Conservation (phyloP, 345 rosid genomes). For the Salix dunnii region DNA sequence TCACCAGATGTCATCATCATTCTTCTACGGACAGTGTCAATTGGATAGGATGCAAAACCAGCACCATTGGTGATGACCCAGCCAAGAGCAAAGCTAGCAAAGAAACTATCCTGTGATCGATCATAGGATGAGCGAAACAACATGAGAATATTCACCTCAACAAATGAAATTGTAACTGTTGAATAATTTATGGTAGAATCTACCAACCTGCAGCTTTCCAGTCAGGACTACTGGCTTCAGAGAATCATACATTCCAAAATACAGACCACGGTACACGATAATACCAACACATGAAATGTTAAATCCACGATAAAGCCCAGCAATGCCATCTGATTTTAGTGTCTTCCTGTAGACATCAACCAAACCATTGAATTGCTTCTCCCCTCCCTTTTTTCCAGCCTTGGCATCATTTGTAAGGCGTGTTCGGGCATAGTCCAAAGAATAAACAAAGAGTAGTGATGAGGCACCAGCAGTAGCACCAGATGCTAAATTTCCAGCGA, state of each 20-base stretch:
- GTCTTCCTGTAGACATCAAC: slow-evolving; percentile 31
- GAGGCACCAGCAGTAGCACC: slow-evolving; percentile 27
- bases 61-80: slow-evolving; percentile 31
- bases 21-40: slow-evolving; percentile 28
- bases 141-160: background rate
- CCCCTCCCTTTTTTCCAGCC: slow-evolving; percentile 16
- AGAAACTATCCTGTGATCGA: slow-evolving; percentile 30
- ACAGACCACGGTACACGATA: slow-evolving; percentile 28
- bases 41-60: slow-evolving; percentile 24
- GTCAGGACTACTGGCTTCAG: slow-evolving; percentile 32
- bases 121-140: background rate
- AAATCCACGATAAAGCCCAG: slow-evolving; percentile 31
- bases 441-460: slow-evolving; percentile 12
- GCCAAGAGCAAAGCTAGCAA: slow-evolving; percentile 33
- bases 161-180: background rate
- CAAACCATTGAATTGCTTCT: slow-evolving; percentile 29
- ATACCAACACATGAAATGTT: slow-evolving; percentile 29
- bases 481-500: slow-evolving; percentile 24
- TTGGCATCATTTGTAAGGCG: slow-evolving; percentile 19
- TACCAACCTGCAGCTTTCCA: slow-evolving; percentile 23
- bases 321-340: slow-evolving; percentile 20
- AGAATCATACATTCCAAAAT: slow-evolving; percentile 34
- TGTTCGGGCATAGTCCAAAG: slow-evolving; percentile 25
- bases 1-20: slow-evolving; percentile 39
- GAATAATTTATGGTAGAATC: background rate